Evolutionary conservation across 495 filamentous ascomycete species (phyloP).

Genomic region (Jackrogersella minutella): DNA sequence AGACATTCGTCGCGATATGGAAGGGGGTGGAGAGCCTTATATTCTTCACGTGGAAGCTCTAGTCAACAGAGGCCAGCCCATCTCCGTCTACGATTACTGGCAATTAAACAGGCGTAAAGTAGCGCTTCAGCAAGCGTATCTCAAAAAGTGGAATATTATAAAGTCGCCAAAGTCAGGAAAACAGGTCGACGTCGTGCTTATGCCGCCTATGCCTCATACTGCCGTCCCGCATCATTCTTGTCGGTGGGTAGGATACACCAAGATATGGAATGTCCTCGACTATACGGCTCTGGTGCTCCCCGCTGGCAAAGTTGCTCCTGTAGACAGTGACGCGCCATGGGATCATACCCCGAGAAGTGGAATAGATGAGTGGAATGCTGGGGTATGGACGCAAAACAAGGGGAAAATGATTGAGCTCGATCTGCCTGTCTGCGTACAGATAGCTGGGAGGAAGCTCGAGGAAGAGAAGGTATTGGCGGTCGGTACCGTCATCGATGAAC

Average conservation of each 20-base stretch:
- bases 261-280: conserved; percentile 64
- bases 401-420: conserved; percentile 75
- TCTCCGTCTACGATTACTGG: conserved; percentile 66
- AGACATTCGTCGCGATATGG: conserved; percentile 57
- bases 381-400: conserved; percentile 59
- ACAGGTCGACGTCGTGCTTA: conserved; percentile 43
- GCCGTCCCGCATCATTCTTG: conserved; percentile 42
- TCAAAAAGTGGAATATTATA: conserved; percentile 35
- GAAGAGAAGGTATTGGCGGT: conserved; percentile 83
- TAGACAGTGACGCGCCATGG: conserved; percentile 44
- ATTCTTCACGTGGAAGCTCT: conserved; percentile 52
- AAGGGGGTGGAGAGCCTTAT: conserved; percentile 63
- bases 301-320: conserved; percentile 44
- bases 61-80: conserved; percentile 61
- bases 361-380: conserved; percentile 46
- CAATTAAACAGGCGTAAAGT: conserved; percentile 54
- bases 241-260: conserved; percentile 45
- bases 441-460: conserved; percentile 76
- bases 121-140: conserved; percentile 36
- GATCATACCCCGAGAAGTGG: conserved; percentile 55
- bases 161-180: conserved; percentile 30
- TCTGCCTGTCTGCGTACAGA: conserved; percentile 78
- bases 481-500: conserved; percentile 72
- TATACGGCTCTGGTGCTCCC: conserved; percentile 78
- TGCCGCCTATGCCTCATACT: conserved; percentile 48